Base-by-base conservation (phyloP, 768 basidiomycete species). In the Naganishia friedmannii region DNA sequence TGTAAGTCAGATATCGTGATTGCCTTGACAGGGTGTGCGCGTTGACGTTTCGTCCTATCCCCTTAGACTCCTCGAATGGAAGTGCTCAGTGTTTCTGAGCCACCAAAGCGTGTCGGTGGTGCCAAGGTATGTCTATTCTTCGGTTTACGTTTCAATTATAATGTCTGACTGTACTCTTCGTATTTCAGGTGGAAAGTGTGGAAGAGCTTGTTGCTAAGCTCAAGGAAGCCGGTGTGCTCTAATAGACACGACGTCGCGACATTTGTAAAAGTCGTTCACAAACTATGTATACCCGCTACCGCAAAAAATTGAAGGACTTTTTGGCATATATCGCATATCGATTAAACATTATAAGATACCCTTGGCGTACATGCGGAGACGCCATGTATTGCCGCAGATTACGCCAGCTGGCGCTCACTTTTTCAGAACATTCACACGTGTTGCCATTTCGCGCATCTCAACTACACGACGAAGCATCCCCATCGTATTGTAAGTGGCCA, bases 151-250 rank as follows among this genome's bases (percentile, higher is more conserved):
- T 10, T 39, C 7, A 42, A 8, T 32, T 21, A 26, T n/a, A 26
- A 4, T 31, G 15, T 65, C 28, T 57, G 2, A 63, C 39, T 28
- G 12, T 34, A 12, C 19, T 53, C 42, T 65, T 37, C 29, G 13
- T 13, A 7, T 15, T 28, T 13, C 73, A 88, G 88, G 88, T 97
- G 51, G 87, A 85, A 67, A 89, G 83, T 57, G 94, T 98, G 0
- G 95, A 95, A 73, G 91, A 95, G 81, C 84, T 98, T 8, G 85
- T 97, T 4, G 86, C 84, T 28, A 95, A 90, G 83, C 85, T 99
- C 68, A 93, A 91, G 82, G 91, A 91, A 73, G 92, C 89, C 29
- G 95, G 95, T 29, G 76, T 84, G 15, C 73, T 83, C 12, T 83
- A 3, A 63, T 46, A 63, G 26, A 37, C 10, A 5, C 23, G 26